A percentile compares a stretch with the other conserved stretches of the same genome.
phyloP scores from a whole-genome alignment of 352 stramenopile genomes.

The Globisporangium lucens region DNA sequence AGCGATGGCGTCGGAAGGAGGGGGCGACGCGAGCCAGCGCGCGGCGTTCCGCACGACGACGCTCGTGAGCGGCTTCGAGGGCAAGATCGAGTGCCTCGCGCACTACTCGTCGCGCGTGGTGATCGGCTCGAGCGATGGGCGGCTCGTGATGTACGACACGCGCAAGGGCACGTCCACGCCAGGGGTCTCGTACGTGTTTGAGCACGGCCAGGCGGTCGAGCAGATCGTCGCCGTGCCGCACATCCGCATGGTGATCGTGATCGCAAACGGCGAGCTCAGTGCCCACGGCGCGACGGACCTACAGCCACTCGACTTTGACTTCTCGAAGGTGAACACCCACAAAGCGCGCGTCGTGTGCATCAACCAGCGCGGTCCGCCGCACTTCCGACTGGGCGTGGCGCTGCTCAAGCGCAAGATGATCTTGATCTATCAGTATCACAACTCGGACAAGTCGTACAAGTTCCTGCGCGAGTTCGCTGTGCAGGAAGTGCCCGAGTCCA shows the following conservation, averaged over 20 bases:
- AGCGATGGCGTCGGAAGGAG: slow-evolving; percentile 19
- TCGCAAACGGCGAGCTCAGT: slow-evolving; percentile 71
- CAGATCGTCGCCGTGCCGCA: slow-evolving; percentile 83
- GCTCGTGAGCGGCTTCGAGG: slow-evolving; percentile 71
- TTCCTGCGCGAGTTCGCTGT: slow-evolving; percentile 77
- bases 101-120: slow-evolving; percentile 88
- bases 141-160: slow-evolving; percentile 86
- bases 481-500: slow-evolving; percentile 69
- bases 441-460: slow-evolving; percentile 72
- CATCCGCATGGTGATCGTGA: slow-evolving; percentile 84
- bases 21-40: slow-evolving; percentile 33
- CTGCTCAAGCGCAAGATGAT: slow-evolving; percentile 62
- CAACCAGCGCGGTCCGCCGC: slow-evolving; percentile 79
- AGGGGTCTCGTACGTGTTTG: slow-evolving; percentile 65
- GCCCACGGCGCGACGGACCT: slow-evolving; percentile 79
- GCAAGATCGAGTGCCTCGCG: slow-evolving; percentile 80
- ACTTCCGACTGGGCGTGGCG: slow-evolving; percentile 79
- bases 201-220: slow-evolving; percentile 69
- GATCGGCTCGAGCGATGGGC: slow-evolving; percentile 72
- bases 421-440: slow-evolving; percentile 83
- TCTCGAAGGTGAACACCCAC: slow-evolving; percentile 69
- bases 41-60: slow-evolving; percentile 76
- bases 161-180: slow-evolving; percentile 67
- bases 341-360: slow-evolving; percentile 72
- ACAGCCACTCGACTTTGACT: slow-evolving; percentile 75